phyloP scores from a whole-genome alignment of 192 early-diverging fungal species.

The Backusella parvicylindrica region DNA sequence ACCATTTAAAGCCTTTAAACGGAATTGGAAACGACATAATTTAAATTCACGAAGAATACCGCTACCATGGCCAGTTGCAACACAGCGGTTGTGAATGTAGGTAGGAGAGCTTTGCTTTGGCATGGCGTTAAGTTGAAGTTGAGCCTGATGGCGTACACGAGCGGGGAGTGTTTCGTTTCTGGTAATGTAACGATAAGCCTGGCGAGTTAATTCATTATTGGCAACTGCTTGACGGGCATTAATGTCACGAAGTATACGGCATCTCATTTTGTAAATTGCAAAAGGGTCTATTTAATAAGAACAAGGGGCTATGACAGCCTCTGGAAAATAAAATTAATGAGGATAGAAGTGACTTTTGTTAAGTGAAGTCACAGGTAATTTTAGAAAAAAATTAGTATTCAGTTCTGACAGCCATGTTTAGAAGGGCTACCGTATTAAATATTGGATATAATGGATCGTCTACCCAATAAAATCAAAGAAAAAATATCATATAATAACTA shows the following conservation, averaged over 20 bases:
- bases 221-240: slow-evolving; percentile 65
- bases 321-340: not conserved
- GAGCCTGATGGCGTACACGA: slow-evolving; percentile 74
- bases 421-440: too few species aligned
- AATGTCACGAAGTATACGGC: slow-evolving; percentile 65
- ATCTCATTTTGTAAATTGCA: slow-evolving; percentile 29
- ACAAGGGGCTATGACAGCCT: not conserved
- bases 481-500: too few species aligned
- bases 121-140: slow-evolving; percentile 64
- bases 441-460: too few species aligned
- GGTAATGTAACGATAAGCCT: slow-evolving; percentile 72
- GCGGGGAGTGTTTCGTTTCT: slow-evolving; percentile 73
- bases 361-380: not conserved
- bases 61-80: slow-evolving; percentile 71
- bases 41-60: slow-evolving; percentile 74
- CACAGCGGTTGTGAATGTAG: slow-evolving; percentile 69
- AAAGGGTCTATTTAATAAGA: slow-evolving; percentile 1
- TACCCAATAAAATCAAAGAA: too few species aligned
- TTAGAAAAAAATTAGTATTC: too few species aligned
- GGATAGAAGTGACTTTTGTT: not conserved
- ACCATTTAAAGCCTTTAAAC: slow-evolving; percentile 73
- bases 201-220: slow-evolving; percentile 65
- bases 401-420: too few species aligned
- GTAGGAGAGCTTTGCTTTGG: slow-evolving; percentile 61
- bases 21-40: slow-evolving; percentile 78